Evolutionary conservation across 2,329 filamentous ascomycete species (phyloP), one percentile per base, ranked within the genome.

Genomic region (Capronia coronata): DNA sequence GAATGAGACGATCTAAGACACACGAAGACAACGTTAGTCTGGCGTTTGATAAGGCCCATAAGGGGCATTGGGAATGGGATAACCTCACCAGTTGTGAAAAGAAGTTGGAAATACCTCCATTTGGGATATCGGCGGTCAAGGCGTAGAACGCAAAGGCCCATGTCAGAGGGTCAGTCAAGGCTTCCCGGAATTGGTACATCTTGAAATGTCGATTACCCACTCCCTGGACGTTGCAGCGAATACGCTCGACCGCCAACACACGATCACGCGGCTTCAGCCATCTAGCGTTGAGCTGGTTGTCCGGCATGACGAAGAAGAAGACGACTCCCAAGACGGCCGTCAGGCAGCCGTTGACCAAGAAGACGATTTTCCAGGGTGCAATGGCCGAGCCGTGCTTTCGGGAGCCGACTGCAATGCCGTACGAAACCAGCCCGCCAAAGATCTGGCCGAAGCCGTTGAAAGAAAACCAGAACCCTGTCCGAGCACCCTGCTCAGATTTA

Each of bases 151-250:
- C 73, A 61, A 81, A 79, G 0, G 76, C 75, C 79, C 79, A 82
- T 1, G 76, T 75, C 64, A 80, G 67, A 0, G 78, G 78, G 55
- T 82, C 79, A 2, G 69, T 49, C 5, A 82, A 59, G 0, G 78
- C 76, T 57, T 82, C 78, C 13, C 76, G 71, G 1, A 84, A 70
- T 55, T 93, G 87, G 18, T 77, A 74, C 68, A 75, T 72, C 55
- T 84, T 84, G 66, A 83, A 86, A 54, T 84, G 75, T 56, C 81
- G 80, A 53, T 80, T 84, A 1, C 82, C 83, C 13, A 86, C 82
- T 0, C 86, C 86, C 52, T 86, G 86, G 63, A 87, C 80, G 59
- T 91, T 91, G 18, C 80, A 74, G 0, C 85, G 75, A 4, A 91
- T 78, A 0, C 86, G 75, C 55, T 87, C 86, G 21, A 89, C 71